These are phyloP conservation scores for Gracilaria gracilis DNA, from an alignment of 23 red algal genomes.

Conservation along the genomic window DNA sequence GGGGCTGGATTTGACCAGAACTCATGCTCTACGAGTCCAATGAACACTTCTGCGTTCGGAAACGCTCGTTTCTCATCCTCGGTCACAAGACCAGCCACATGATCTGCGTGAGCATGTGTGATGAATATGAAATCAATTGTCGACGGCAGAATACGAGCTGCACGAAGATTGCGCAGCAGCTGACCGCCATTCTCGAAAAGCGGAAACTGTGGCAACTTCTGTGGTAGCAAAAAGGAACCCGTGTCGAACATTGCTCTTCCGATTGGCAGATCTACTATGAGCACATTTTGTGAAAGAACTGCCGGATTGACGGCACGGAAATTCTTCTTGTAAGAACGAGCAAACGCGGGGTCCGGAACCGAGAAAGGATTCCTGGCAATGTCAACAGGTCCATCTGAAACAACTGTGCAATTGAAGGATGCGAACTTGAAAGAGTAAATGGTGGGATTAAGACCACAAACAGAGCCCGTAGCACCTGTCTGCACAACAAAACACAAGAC, in stretches of 20 bases:
- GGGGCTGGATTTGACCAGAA: constrained; percentile 24
- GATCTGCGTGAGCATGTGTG: constrained; percentile 51
- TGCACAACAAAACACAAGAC: not conserved
- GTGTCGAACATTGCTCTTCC: constrained; percentile 38
- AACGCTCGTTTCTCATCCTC: constrained; percentile 29
- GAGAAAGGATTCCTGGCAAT: not conserved
- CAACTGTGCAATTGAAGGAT: not conserved
- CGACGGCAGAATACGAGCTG: constrained; percentile 15
- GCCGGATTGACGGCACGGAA: constrained; percentile 12
- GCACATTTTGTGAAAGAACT: constrained; percentile 21
- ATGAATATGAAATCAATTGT: constrained; percentile 44
- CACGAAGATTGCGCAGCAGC: constrained; percentile 43
- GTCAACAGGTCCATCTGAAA: not conserved
- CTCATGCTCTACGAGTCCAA: constrained; percentile 22
- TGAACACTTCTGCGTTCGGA: constrained; percentile 44
- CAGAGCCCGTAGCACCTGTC: not conserved
- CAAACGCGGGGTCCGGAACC: constrained; percentile 15
- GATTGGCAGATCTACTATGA: constrained; percentile 28
- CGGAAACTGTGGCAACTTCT: constrained; percentile 45
- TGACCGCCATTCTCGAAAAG: constrained; percentile 22
- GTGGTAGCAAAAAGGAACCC: constrained; percentile 18
- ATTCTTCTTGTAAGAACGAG: constrained; percentile 38
- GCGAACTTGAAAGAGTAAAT: not conserved
- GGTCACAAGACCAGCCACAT: constrained; percentile 43
- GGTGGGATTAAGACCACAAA: not conserved